Evolutionary conservation across 208 protist species (phyloP), one percentile per base, ranked within the genome.

Genomic region (Crithidia expoeki): DNA sequence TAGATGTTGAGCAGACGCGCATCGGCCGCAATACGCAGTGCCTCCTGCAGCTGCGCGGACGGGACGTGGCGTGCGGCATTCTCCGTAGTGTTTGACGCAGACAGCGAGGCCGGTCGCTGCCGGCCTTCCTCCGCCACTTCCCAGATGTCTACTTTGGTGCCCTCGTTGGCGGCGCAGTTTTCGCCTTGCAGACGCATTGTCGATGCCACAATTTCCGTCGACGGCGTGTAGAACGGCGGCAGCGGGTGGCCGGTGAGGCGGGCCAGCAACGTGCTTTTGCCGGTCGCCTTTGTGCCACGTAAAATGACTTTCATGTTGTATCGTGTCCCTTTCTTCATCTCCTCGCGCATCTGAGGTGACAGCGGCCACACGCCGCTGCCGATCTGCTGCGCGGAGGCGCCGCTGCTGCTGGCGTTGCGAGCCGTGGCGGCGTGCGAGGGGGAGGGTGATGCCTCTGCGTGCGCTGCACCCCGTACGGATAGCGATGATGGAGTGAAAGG

Each of bases 281-380:
- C 90, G 4, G 79, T 83, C 4, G 72, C 72, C 2, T 83, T 83
- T 61, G 86, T 85, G 14, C 88, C 88, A 23, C 90, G 83, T 2
- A 95, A 49, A 42, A 92, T 76, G 9, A 91, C 81, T 73, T 94
- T 95, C 87, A 95, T 93, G 72, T 95, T 93, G 63, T 85, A 84
- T n/a, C 77, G 64, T 17, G 75, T 76, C 3, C 88, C 90, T 57
- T 85, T 84, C 33, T 89, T 70, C 61, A 94, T 83, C 57, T 92
- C 81, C 44, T 82, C 75, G 52, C 74, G 71, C 32, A 88, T 82
- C 68, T 83, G 65, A n/a, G 82, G 58, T 7, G 85, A 85, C 52
- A 94, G 44, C 23, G 77, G 75, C 81, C 88, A 90, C 6, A 94
- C 52, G 14, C 83, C 64, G 76, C 62, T 46, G 66, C 78, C 58